Conservation (phyloP, 768 basidiomycete species). For the Ramaria sp. region DNA sequence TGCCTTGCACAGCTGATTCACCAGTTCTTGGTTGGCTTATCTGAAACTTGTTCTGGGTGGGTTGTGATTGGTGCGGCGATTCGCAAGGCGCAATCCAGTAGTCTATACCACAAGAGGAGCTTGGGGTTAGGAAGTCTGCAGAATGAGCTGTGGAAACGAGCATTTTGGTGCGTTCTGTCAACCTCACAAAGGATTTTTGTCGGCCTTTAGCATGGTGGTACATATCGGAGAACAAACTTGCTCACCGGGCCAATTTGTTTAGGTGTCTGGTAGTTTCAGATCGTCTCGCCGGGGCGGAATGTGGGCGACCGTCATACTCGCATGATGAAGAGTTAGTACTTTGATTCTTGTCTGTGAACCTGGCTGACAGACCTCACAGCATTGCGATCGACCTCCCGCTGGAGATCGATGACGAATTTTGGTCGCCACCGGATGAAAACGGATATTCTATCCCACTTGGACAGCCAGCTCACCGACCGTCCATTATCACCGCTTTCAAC, state of each 20-base stretch:
- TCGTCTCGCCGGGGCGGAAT: background rate
- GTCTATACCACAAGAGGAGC: background rate
- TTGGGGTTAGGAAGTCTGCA: background rate
- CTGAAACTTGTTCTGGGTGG: background rate
- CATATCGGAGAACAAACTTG: too few species aligned
- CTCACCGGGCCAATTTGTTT: too few species aligned
- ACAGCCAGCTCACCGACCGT: background rate
- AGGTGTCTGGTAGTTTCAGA: constrained; percentile 10
- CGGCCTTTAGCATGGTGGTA: too few species aligned
- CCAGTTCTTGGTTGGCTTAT: constrained; percentile 7
- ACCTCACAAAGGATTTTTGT: background rate
- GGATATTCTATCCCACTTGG: background rate
- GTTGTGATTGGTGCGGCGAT: background rate
- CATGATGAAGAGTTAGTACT: background rate
- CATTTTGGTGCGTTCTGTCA: constrained; percentile 1
- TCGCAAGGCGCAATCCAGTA: constrained; percentile 4
- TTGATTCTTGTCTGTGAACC: background rate
- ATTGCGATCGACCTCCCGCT: constrained; percentile 5
- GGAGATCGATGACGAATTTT: constrained; percentile 4
- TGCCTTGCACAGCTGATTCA: constrained; percentile 1
- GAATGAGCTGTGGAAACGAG: constrained; percentile 8
- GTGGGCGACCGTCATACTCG: background rate
- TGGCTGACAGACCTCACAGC: background rate
- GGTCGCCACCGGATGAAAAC: background rate
- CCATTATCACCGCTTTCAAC: background rate